A percentile compares a stretch with the other conserved stretches of the same genome.
Evolutionary conservation across 805 yeast genomes (phyloP).

Genomic region (Yamadazyma sp.): DNA sequence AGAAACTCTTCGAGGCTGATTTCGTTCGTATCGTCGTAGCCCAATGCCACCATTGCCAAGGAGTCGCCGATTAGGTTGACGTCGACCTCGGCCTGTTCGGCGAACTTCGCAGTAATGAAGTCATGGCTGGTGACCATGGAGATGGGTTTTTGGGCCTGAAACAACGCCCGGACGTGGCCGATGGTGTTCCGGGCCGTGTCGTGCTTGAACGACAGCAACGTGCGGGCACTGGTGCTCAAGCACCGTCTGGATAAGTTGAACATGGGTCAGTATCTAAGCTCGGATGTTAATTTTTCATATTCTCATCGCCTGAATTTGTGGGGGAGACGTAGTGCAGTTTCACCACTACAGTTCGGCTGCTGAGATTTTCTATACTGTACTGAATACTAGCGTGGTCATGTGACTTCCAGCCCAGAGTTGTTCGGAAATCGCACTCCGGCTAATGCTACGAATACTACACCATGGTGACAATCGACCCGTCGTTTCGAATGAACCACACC

Average conservation of each 20-base stretch:
- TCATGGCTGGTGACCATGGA: constrained; percentile 83
- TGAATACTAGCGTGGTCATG: too few species aligned
- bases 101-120: constrained; percentile 69
- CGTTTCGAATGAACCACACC: constrained; percentile 60
- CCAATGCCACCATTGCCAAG: constrained; percentile 86
- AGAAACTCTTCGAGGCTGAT: constrained; percentile 77
- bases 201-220: constrained; percentile 12
- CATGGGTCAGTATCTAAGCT: background rate
- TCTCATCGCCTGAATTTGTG: constrained; percentile 3
- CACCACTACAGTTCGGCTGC: too few species aligned
- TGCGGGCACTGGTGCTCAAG: background rate
- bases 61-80: constrained; percentile 87
- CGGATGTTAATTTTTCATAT: constrained; percentile 3
- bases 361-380: too few species aligned
- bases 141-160: constrained; percentile 27
- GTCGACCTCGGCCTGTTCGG: constrained; percentile 66
- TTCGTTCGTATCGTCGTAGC: constrained; percentile 74
- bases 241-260: background rate
- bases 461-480: constrained; percentile 34
- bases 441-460: background rate
- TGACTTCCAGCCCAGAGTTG: background rate
- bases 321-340: too few species aligned
- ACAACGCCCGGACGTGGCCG: constrained; percentile 20
- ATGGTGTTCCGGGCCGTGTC: constrained; percentile 21
- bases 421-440: too few species aligned